phyloP scores from a whole-genome alignment of 345 rosid species.

The Aquilaria sinensis region DNA sequence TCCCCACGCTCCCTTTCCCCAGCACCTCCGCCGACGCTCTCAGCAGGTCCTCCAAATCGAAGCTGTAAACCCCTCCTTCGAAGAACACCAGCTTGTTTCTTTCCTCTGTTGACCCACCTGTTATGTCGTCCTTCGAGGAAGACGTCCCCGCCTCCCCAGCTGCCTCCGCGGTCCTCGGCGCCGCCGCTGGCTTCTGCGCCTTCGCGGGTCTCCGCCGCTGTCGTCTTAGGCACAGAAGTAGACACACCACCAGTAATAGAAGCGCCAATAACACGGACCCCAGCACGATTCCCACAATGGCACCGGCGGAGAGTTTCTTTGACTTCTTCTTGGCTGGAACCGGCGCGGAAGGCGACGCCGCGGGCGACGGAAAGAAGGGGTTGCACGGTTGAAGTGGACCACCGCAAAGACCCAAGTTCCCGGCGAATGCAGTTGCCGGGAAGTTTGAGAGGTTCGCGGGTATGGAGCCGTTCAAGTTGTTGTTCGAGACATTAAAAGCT shows the following conservation, averaged over 20 bases:
- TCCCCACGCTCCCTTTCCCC: slow-evolving; percentile 95
- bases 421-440: slow-evolving; percentile 48
- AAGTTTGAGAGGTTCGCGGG: slow-evolving; percentile 44
- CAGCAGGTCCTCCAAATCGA: slow-evolving; percentile 87
- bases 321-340: slow-evolving; percentile 27
- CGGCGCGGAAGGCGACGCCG: slow-evolving; percentile 46
- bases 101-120: slow-evolving; percentile 61
- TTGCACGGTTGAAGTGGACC: slow-evolving; percentile 61
- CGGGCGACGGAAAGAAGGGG: slow-evolving; percentile 68
- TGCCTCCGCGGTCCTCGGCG: slow-evolving; percentile 18
- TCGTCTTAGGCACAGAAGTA: slow-evolving; percentile 48
- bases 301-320: slow-evolving; percentile 50
- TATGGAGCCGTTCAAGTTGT: slow-evolving; percentile 77
- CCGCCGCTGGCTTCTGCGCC: slow-evolving; percentile 30
- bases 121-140: slow-evolving; percentile 75
- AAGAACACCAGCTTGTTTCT: slow-evolving; percentile 88
- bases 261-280: slow-evolving; percentile 35
- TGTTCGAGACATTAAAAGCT: slow-evolving; percentile 64
- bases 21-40: slow-evolving; percentile 96
- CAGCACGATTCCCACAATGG: slow-evolving; percentile 58
- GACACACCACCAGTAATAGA: slow-evolving; percentile 37
- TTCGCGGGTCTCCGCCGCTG: slow-evolving; percentile 25
- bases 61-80: slow-evolving; percentile 81
- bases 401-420: slow-evolving; percentile 83
- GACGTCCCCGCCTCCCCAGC: slow-evolving; percentile 60